phyloP scores from a whole-genome alignment of 2,329 filamentous ascomycete genomes.

The Botryosphaeria dothidea region DNA sequence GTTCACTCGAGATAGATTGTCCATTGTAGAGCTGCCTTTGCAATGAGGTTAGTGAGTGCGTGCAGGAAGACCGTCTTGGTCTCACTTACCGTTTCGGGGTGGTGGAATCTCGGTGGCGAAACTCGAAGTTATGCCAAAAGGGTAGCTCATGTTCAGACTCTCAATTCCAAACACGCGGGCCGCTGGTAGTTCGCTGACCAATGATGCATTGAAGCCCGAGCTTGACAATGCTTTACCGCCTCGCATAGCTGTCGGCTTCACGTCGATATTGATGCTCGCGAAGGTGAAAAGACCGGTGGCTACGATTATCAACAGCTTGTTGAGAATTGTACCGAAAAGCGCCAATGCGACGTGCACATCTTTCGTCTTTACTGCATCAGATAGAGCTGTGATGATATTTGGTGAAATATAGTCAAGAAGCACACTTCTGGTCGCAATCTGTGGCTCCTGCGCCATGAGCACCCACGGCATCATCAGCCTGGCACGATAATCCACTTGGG shows the following conservation, averaged over 20 bases:
- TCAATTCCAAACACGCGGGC: no score
- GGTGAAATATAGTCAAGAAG: neutral
- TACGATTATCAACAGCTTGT: neutral
- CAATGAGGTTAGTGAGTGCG: no score
- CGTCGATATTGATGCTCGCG: neutral
- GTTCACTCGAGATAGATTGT: no score
- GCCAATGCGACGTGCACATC: neutral
- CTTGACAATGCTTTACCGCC: neutral
- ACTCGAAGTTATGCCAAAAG: no score
- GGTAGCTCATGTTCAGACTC: no score
- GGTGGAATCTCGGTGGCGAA: no score
- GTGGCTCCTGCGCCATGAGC: neutral
- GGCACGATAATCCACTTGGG: neutral
- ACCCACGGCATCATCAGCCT: neutral
- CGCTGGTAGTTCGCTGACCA: no score
- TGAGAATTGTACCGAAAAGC: neutral
- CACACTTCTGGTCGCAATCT: neutral
- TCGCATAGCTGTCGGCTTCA: neutral
- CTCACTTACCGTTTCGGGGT: no score
- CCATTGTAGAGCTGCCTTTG: no score
- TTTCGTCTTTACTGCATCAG: neutral
- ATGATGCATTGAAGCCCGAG: neutral
- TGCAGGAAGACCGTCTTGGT: no score
- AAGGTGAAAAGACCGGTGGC: neutral
- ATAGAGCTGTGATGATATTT: neutral